Percentiles rank a stretch among this genome's conserved stretches.
These are phyloP conservation scores for Eleusine indica DNA, from an alignment of 176 grass and related monocot species.

Conservation along the genomic window DNA sequence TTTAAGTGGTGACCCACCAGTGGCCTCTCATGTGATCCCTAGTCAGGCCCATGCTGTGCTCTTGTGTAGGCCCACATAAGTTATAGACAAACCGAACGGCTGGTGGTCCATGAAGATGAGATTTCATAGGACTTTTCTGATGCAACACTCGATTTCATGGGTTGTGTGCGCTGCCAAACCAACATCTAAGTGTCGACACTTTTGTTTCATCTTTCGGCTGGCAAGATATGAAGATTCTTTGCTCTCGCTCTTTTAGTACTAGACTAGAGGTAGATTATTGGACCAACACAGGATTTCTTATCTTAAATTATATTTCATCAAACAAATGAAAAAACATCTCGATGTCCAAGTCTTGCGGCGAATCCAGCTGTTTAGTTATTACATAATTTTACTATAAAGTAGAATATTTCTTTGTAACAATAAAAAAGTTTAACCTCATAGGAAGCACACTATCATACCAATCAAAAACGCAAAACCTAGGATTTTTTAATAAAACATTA, in stretches of 20 bases:
- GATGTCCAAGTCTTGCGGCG: too few relatives aligned
- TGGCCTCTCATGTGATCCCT: conserved; percentile 11
- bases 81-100: background rate
- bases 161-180: background rate
- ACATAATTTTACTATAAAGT: too few relatives aligned
- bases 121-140: background rate
- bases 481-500: too few relatives aligned
- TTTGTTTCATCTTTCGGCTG: background rate
- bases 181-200: background rate
- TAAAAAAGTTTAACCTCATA: too few relatives aligned
- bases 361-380: too few relatives aligned
- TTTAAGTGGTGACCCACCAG: background rate
- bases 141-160: background rate
- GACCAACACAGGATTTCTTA: too few relatives aligned
- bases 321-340: too few relatives aligned
- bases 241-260: background rate
- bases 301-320: too few relatives aligned
- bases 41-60: background rate
- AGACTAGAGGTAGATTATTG: too few relatives aligned
- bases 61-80: background rate
- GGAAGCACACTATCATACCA: too few relatives aligned
- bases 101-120: background rate
- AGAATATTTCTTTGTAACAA: too few relatives aligned
- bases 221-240: background rate
- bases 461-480: too few relatives aligned